Base-by-base conservation (phyloP, 768 basidiomycete genomes). In the Trametes gibbosa region DNA sequence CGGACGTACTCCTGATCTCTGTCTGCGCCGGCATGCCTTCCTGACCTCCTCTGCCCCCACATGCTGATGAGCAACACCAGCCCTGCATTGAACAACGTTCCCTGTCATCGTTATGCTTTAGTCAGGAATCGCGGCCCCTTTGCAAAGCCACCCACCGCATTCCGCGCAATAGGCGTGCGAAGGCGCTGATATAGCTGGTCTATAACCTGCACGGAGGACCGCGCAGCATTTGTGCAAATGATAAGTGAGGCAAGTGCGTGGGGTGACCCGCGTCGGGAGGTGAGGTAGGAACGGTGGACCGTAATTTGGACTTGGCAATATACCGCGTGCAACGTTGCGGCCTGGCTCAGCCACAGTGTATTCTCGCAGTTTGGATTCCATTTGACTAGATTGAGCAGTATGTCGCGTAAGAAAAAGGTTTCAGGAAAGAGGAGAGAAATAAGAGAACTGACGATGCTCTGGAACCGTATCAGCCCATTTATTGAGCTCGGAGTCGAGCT, bases 191-290 rank as follows among this genome's bases (percentile, higher is more conserved):
- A 41, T 46, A 81, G 78, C 2, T 82, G 73, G 61, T 92, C 88
- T 16, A 89, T 70, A 25, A 94, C 79, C 67, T 87, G 88, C 42
- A 82, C 82, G 59, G 81, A 86, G 0, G 89, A 89, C 7, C 90
- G 78, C 1, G 92, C 89, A 0, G 92, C 85, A 58, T 93, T 93
- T 16, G 87, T 84, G 69, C 91, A 93, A 53, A 94, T 92, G 0
- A 89, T 89, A 37, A 93, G 76, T 0, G 90, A 86, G 68, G 74
- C 84, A 62, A 85, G 80, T 0, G 77, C 75, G 24, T 81, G 66
- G 3, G 73, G 68, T 0, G 77, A 74, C 0, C 77, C 78, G 51
- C 83, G 83, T 34, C 79, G 74, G 0, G 81, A 81, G 0, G 88
- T 87, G 59, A 94, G 87, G 70, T 89, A 92, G 2, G 86, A 85